Base-by-base conservation (phyloP, 306 rosid genomes). In the Dalbergia oliveri region DNA sequence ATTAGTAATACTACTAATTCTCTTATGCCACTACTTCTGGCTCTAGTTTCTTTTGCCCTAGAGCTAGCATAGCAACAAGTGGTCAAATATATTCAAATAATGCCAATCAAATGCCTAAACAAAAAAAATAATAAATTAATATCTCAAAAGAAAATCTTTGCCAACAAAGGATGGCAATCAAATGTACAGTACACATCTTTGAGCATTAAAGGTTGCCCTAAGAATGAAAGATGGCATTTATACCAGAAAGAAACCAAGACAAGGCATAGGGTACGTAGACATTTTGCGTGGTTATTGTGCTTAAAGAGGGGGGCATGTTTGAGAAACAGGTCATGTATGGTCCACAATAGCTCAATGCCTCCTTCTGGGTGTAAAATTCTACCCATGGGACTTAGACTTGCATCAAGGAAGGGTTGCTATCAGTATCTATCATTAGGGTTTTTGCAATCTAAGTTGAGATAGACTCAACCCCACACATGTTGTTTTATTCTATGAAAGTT, bases 371-470 rank as follows among this genome's bases (percentile, higher is more conserved):
- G 89, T 78, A 44, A 78, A 82, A 66, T 86, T 83, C 85, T 85
- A 85, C 83, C 86, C 89, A 66, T 74, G 79, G 90, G 88, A 80
- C 87, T 83, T 81, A 82, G 90, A 89, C 86, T 87, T 87, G 89
- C 81, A 61, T 86, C 90, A 84, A 84, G 63, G 92, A 85, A 80
- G 72, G 86, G 92, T 90, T 84, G 87, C 94, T 84, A 80, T 92
- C 97, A 86, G 37, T 73, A 86, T 83, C 88, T 88, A 85, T 84
- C 81, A 78, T 86, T 83, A 86, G 86, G 85, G 85, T 85, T 90
- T 84, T 83, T 80, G 81, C 84, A 86, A 86, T 87, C 91, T 81
- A 76, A 88, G 80, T 87, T 83, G 84, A 75, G 79, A 83, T 88
- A 75, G 87, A 80, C 86, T 79, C 86, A 75, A 85, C 84, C 89